Evolutionary conservation across 805 yeast species (phyloP), one percentile per base, ranked within the genome.

Genomic region (Lipomyces kockii): DNA sequence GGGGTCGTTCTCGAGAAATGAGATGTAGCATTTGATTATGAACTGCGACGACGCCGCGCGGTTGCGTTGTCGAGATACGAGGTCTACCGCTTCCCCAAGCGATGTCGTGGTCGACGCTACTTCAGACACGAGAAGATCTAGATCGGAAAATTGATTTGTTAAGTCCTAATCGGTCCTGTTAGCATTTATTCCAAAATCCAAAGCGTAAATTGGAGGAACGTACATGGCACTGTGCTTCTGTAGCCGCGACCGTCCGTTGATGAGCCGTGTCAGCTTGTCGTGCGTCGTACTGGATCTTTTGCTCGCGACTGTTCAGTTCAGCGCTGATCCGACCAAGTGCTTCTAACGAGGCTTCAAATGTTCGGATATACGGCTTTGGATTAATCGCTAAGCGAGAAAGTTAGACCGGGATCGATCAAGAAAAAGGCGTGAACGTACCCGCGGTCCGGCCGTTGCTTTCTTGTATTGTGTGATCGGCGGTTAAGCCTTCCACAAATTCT

Each of bases 311-410:
- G 3, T 78, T 76, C 2, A 92, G 85, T 56, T 89, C 89, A 0
- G 83, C 84, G 58, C 83, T 83, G 55, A 95, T 78, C 60, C 82
- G 82, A 73, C 86, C 85, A 71, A 94, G 80, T 74, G 91, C 94
- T 58, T 87, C 83, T 57, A 92, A 80, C 2, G 95, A 91, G 0
- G 93, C 87, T 76, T 94, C 98, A 77, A 95, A 93, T 0, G 97
- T 91, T 72, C 97, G 85, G 58, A 94, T 94, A 76, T 91, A 95
- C 1, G 98, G 98, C 74, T 91, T 92, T 1, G 98, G 97, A 75
- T 95, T 97, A 63, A 92, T 78, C 12, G 80, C 78, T 71, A 35
- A 6, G 3, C 58, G 22, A 27, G 43, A 20, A 9, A 35, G 27
- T 43, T 43, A 43, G 49, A 35, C 39, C 29, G 46, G 35, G 11